Conservation (phyloP, 2,329 filamentous ascomycete species). For the Fulvia fulva region DNA sequence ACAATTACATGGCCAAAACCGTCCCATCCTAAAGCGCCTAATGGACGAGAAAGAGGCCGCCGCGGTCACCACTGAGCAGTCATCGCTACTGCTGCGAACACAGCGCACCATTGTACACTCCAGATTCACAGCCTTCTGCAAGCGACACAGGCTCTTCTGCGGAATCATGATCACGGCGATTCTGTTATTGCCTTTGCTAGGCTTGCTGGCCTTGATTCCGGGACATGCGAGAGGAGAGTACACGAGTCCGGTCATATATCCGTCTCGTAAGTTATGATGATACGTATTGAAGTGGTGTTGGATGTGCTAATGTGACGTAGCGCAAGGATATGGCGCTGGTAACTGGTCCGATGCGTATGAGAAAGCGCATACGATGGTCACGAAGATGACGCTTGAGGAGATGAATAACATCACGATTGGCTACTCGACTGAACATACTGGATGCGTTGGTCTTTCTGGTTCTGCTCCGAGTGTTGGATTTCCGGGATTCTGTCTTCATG, state of each 20-base stretch:
- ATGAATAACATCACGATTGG: constrained; percentile 38
- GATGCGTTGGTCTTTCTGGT: constrained; percentile 37
- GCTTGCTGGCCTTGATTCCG: constrained; percentile 27
- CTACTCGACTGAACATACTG: constrained; percentile 27
- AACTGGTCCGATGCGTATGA: constrained; percentile 33
- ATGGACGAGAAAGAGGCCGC: constrained; percentile 18
- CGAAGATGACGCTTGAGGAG: constrained; percentile 35
- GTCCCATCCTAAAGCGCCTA: not conserved
- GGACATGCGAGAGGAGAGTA: constrained; percentile 24
- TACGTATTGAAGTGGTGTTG: too few relatives aligned
- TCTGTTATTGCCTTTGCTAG: constrained; percentile 28
- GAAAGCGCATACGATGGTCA: constrained; percentile 31
- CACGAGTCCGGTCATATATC: constrained; percentile 28
- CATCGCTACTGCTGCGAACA: constrained; percentile 6
- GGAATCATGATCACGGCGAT: constrained; percentile 22
- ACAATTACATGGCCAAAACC: not conserved
- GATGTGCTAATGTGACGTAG: constrained; percentile 10
- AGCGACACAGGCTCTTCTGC: constrained; percentile 23
- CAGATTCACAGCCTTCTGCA: constrained; percentile 19
- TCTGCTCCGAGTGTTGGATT: constrained; percentile 36
- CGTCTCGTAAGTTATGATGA: constrained; percentile 31
- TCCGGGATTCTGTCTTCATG: constrained; percentile 40
- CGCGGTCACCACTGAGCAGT: constrained; percentile 10
- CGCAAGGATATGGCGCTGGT: constrained; percentile 31
- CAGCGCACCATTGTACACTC: constrained; percentile 1